A percentile compares a stretch with the other conserved stretches of the same genome.
These are phyloP conservation scores for Nakazawaea anatomiae DNA, from an alignment of 805 yeast genomes.

Conservation along the genomic window DNA sequence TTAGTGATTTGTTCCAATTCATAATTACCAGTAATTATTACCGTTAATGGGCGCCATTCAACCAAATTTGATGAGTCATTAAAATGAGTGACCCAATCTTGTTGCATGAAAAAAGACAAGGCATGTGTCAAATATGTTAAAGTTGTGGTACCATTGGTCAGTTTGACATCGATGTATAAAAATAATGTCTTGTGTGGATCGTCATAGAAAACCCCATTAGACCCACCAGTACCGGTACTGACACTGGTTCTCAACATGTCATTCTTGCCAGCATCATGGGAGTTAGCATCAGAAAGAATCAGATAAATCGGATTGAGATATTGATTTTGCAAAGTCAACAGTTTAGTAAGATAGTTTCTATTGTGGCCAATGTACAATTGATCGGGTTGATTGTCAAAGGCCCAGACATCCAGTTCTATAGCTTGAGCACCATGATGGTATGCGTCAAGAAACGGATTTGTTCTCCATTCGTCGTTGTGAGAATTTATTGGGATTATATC, in stretches of 20 bases:
- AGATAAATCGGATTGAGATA: conserved; percentile 48
- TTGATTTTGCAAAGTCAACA: conserved; percentile 39
- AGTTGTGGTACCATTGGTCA: conserved; percentile 30
- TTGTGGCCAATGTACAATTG: conserved; percentile 62
- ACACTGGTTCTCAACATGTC: not conserved
- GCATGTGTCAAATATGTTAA: conserved; percentile 37
- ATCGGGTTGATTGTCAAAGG: conserved; percentile 22
- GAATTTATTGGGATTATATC: conserved; percentile 42
- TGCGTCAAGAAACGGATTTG: conserved; percentile 53
- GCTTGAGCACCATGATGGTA: conserved; percentile 44
- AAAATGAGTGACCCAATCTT: conserved; percentile 44
- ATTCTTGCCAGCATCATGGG: conserved; percentile 15
- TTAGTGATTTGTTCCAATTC: conserved; percentile 36
- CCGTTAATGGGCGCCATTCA: conserved; percentile 48
- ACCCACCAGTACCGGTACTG: too few species aligned
- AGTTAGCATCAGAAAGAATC: conserved; percentile 39
- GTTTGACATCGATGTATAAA: conserved; percentile 59
- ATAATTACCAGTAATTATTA: conserved; percentile 60
- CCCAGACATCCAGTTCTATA: conserved; percentile 67
- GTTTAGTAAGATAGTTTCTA: conserved; percentile 32
- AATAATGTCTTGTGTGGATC: conserved; percentile 42
- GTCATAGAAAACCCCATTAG: conserved; percentile 36
- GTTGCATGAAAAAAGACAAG: conserved; percentile 40
- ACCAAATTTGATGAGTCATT: conserved; percentile 28
- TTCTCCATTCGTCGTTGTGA: conserved; percentile 68